Evolutionary conservation across 2,329 filamentous ascomycete genomes (phyloP), one percentile per base, ranked within the genome.

Genomic region (Madurella fahalii): DNA sequence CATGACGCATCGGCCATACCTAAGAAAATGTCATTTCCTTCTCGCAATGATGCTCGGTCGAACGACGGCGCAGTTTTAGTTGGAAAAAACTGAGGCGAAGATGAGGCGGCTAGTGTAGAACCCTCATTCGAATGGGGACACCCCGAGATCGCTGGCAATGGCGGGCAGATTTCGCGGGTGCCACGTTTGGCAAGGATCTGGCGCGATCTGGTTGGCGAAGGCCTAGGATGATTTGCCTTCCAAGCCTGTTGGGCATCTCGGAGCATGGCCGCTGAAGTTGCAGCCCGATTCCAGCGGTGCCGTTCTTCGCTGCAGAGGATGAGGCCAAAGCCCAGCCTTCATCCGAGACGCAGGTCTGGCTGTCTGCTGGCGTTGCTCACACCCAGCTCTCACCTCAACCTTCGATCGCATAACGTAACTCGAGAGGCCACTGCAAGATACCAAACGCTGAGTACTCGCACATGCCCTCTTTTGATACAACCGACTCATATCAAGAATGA

Each of bases 141-240:
- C 40, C 46, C 46, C 37, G 47, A 54, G 17, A 47, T 48, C 12
- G 25, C 41, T 32, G 50, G 30, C 50, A 47, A 44, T 42, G 20
- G 41, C 49, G 42, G 41, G 41, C 25, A 25, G 25, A 25, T 47
- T 41, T 37, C 34, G 34, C 37, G 40, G 48, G 54, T 60, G 61
- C 61, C 61, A 64, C 62, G 62, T 64, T 57, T 56, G 41, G 48
- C 54, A 59, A 47, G 60, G 48, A 52, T 61, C 47, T 59, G 58
- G 53, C 57, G 39, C 17, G 16, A 49, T 47, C 16, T 58, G 55
- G 59, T 59, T 63, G 60, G 59, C 44, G 40, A 37, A 7, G 15
- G 11, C 32, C 32, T 18, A 46, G 49, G 47, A 50, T 41, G 3
- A 5, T 11, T 41, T 41, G 15, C 34, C 34, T 37, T 37, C 11